Evolutionary conservation across 2,329 filamentous ascomycete genomes (phyloP), one percentile per base, ranked within the genome.

Genomic region (Juglanconis juglandina): DNA sequence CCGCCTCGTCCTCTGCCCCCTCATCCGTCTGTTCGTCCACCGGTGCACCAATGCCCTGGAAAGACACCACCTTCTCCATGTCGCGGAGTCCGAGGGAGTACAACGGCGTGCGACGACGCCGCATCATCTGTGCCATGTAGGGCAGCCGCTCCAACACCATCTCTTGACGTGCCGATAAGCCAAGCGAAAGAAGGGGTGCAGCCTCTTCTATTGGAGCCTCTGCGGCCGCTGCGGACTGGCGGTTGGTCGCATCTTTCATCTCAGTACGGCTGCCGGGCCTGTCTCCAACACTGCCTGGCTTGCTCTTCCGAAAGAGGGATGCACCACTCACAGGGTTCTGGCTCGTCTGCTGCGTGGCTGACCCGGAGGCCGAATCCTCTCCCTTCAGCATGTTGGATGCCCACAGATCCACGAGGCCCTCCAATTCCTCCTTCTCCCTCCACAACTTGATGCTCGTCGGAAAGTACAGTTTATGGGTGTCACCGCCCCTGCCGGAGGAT

Each of bases 381-480:
- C 84, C 83, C 57, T 80, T 82, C 41, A 88, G 81, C 24, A 87
- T 75, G 53, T 81, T 83, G 0, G 81, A 78, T 1, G 87, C 85
- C 81, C 89, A 91, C 59, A 88, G 69, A 60, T 92, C 89, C 1
- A 96, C 77, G 1, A 91, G 72, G 0, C 85, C 87, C 63, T 91
- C 88, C 5, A 94, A 81, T 71, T 97, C 93, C 70, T 98, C 93
- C 64, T 86, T 89, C 58, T 87, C 83, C 62, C 88, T 84, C 92
- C 93, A 96, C 10, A 97, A 74, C 67, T 92, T 92, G 47, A 96
- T 77, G 58, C 89, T 92, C 0, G 87, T 87, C 0, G 95, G 95
- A 69, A 95, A 99, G 66, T 93, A 96, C 91, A 99, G 96, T 69
- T 90, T 93, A 76, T 87, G 88, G 0, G 89, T 84, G 68, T 92